phyloP scores from a whole-genome alignment of 177 flowering plant genomes.

The Vitis hybrid region DNA sequence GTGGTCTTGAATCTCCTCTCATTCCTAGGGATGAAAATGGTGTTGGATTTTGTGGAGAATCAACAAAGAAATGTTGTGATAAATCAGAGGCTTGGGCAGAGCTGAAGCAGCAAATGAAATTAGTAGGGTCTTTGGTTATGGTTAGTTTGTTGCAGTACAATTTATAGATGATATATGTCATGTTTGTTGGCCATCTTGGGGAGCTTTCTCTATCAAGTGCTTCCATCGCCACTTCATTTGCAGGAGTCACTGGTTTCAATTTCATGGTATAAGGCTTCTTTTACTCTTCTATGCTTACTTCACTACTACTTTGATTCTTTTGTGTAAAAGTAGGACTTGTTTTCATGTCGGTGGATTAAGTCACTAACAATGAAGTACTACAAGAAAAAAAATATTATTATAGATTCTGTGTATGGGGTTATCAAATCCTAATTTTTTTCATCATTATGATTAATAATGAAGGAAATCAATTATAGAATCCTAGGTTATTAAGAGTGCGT shows the following conservation, averaged over 20 bases:
- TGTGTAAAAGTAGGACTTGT: background rate
- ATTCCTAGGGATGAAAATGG: background rate
- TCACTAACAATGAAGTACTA: no score
- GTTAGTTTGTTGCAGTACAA: conserved; percentile 19
- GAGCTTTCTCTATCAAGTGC: conserved; percentile 27
- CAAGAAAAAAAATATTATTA: no score
- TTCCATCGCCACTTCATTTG: conserved; percentile 29
- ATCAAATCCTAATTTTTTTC: no score
- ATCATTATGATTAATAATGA: no score
- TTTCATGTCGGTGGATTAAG: no score
- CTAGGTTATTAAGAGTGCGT: no score
- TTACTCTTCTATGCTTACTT: background rate
- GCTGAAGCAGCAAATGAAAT: conserved; percentile 14
- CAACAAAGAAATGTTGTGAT: background rate
- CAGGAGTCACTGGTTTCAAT: conserved; percentile 26
- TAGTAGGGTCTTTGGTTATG: conserved; percentile 25
- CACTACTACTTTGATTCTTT: background rate
- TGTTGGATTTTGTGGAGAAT: background rate
- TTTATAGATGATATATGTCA: conserved; percentile 18
- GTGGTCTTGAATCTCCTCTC: background rate
- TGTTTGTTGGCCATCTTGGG: conserved; percentile 3
- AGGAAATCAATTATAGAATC: no score
- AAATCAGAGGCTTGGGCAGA: background rate
- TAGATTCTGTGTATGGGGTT: no score
- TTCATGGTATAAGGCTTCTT: conserved; percentile 14